Evolutionary conservation across 2,329 filamentous ascomycete genomes (phyloP).

Genomic region (Huntiella decipiens): DNA sequence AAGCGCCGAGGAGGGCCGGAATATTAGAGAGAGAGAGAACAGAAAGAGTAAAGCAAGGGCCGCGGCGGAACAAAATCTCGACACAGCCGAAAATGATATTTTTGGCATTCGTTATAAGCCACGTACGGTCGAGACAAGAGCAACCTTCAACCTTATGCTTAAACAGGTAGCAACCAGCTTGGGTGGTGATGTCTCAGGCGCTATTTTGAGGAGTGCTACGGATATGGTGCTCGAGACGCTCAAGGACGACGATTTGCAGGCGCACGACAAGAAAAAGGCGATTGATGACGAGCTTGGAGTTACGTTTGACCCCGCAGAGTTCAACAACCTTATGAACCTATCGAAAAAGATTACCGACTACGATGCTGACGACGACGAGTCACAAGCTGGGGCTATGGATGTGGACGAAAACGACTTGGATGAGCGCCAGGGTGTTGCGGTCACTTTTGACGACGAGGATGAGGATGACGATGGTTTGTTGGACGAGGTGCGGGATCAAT

Average conservation of each 20-base stretch:
- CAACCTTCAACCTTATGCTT: conserved; percentile 84
- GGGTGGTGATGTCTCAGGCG: conserved; percentile 69
- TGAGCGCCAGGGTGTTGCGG: conserved; percentile 87
- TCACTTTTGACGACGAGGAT: conserved; percentile 85
- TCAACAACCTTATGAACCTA: conserved; percentile 89
- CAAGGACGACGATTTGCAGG: conserved; percentile 90
- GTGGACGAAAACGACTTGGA: conserved; percentile 61
- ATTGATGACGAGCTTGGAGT: conserved; percentile 84
- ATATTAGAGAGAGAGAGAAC: conserved; percentile 68
- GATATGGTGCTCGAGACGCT: conserved; percentile 80
- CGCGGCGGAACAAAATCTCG: conserved; percentile 49
- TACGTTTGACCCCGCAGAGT: conserved; percentile 68
- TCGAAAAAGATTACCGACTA: conserved; percentile 99
- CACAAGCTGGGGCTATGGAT: conserved; percentile 10
- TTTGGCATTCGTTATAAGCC: conserved; percentile 87
- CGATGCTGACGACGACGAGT: conserved; percentile 76
- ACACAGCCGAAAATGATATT: conserved; percentile 67
- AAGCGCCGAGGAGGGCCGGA: conserved; percentile 58
- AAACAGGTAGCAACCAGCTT: conserved; percentile 76
- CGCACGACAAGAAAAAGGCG: conserved; percentile 96
- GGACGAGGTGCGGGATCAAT: conserved; percentile 75
- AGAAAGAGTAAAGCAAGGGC: conserved; percentile 65
- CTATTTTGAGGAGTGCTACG: conserved; percentile 81
- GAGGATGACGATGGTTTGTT: conserved; percentile 62
- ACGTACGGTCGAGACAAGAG: conserved; percentile 74